Conservation (phyloP, 176 grass and related monocot genomes). For the Elymus sibiricus region DNA sequence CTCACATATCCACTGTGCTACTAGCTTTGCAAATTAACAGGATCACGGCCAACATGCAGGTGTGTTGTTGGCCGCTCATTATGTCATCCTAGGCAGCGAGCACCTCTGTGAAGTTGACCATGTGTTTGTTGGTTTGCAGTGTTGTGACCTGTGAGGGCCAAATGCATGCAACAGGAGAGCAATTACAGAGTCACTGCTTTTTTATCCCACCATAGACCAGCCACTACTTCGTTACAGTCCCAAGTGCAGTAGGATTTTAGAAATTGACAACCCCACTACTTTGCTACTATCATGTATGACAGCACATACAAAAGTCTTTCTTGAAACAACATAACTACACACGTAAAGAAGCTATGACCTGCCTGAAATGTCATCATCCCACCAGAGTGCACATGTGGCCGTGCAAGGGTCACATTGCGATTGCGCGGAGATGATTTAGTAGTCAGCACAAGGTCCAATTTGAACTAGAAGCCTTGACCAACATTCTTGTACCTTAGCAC, state of each 20-base stretch:
- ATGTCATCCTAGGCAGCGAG: slow-evolving; percentile 53
- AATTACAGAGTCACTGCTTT: slow-evolving; percentile 18
- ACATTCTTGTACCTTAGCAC: neutral
- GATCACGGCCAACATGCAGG: slow-evolving; percentile 41
- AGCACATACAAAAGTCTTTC: slow-evolving; percentile 18
- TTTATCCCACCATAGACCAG: slow-evolving; percentile 25
- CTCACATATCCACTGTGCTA: slow-evolving; percentile 32
- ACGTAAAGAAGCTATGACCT: slow-evolving; percentile 27
- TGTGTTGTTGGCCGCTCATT: slow-evolving; percentile 49
- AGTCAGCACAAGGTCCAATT: slow-evolving; percentile 3
- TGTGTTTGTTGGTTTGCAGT: slow-evolving; percentile 21
- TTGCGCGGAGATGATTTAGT: slow-evolving; percentile 17
- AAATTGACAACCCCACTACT: slow-evolving; percentile 44
- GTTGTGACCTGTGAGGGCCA: slow-evolving; percentile 7
- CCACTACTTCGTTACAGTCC: slow-evolving; percentile 11
- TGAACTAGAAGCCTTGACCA: neutral
- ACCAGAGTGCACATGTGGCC: slow-evolving; percentile 6
- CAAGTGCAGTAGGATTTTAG: slow-evolving; percentile 17
- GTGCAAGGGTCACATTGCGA: slow-evolving; percentile 22
- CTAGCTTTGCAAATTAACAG: slow-evolving; percentile 16
- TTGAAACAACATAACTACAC: slow-evolving; percentile 29
- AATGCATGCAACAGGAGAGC: slow-evolving; percentile 44
- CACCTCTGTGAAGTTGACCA: slow-evolving; percentile 55
- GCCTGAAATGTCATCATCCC: slow-evolving; percentile 24
- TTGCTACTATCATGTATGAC: slow-evolving; percentile 35